These are phyloP conservation scores for Naumovozyma dairenensis DNA, from an alignment of 805 yeast genomes.

Conservation along the genomic window DNA sequence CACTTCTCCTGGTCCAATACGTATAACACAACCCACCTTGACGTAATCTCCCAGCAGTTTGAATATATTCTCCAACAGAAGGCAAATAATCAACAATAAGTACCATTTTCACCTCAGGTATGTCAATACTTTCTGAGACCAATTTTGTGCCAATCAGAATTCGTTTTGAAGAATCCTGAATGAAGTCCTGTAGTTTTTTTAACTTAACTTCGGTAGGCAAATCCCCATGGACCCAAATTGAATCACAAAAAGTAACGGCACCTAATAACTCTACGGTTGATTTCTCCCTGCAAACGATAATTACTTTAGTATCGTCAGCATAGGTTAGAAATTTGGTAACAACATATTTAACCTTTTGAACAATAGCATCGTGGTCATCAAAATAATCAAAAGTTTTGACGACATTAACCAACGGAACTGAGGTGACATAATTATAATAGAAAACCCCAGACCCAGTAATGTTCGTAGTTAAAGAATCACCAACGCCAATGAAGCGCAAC, in stretches of 20 bases:
- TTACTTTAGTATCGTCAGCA: neutral
- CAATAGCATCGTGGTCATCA: neutral
- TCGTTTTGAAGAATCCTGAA: neutral
- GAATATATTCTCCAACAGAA: neutral
- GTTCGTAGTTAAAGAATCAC: neutral
- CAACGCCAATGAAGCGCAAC: neutral
- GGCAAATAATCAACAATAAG: neutral
- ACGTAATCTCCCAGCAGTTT: neutral
- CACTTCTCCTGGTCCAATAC: neutral
- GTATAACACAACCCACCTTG: neutral
- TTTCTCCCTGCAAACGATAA: neutral
- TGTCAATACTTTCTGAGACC: conserved; percentile 2
- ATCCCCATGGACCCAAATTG: neutral
- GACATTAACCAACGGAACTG: neutral
- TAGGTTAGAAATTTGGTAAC: neutral
- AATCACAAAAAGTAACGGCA: neutral
- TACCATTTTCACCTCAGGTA: neutral
- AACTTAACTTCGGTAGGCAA: neutral
- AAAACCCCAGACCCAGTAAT: neutral
- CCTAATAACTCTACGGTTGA: neutral
- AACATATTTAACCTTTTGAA: neutral
- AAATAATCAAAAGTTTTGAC: neutral
- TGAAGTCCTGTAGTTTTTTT: neutral
- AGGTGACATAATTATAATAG: neutral
- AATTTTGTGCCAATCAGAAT: neutral